These are phyloP conservation scores for Aspergillus heteromorphus DNA, from an alignment of 495 filamentous ascomycete species.

Conservation along the genomic window DNA sequence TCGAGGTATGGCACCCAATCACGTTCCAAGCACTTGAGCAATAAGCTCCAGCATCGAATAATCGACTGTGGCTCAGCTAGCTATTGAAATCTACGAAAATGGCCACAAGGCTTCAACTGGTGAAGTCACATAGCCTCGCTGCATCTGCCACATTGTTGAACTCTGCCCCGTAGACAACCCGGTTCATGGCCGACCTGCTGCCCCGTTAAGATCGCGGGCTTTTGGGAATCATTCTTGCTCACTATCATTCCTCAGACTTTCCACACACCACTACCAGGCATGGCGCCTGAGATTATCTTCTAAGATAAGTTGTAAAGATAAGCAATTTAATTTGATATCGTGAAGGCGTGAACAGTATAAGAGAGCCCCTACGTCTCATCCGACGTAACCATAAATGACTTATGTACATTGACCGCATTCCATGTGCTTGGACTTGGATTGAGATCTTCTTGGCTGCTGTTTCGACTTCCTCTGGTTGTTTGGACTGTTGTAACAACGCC, in stretches of 20 bases:
- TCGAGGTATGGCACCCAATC: neutral
- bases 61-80: too few relatives aligned
- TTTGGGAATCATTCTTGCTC: constrained; percentile 36
- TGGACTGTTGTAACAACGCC: constrained; percentile 30
- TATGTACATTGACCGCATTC: constrained; percentile 38
- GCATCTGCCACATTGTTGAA: constrained; percentile 18
- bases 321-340: neutral
- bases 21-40: neutral
- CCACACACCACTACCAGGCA: constrained; percentile 28
- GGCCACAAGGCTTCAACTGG: too few relatives aligned
- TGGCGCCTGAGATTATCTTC: constrained; percentile 41
- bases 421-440: constrained; percentile 25
- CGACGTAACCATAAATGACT: constrained; percentile 34
- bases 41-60: too few relatives aligned
- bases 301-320: constrained; percentile 11
- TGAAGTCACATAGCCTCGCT: constrained; percentile 13
- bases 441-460: constrained; percentile 37
- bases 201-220: constrained; percentile 34
- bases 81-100: too few relatives aligned
- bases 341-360: neutral
- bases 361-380: constrained; percentile 14
- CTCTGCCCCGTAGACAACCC: constrained; percentile 1
- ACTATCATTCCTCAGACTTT: constrained; percentile 20
- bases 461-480: constrained; percentile 23
- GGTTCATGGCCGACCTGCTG: constrained; percentile 14